Base-by-base conservation (phyloP, 306 rosid species). In the Pterocarpus macrocarpus region DNA sequence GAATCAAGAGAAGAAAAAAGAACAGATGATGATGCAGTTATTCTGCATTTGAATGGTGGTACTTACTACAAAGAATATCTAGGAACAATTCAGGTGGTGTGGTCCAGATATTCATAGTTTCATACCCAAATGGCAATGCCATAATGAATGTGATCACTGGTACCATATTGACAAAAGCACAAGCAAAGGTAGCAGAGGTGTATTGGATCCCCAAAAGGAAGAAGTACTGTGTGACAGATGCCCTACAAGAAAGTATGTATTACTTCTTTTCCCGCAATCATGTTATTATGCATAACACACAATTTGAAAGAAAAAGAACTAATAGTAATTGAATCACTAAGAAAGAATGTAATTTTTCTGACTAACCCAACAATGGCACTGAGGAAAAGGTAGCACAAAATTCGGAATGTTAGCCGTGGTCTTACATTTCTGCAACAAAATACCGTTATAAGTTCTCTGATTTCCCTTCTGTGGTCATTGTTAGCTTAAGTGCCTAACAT, bases 281-380 rank as follows among this genome's bases (percentile, higher is more conserved):
- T 63, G 56, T 22, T 4, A 53, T 58, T 53, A 66, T 16, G 38
- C 53, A 69, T 33, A 65, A 22, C 14, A 75, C 44, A 65, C 55
- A 50, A n/a, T 57, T 28, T 66, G 71, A 6, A 14, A 53, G 7
- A 39, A 66, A 39, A 53, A 45, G 3, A 10, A 30, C 66, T 13
- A 8, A 17, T 41, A 50, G 53, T 50, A 52, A 13, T 33, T 22
- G 63, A 69, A 78, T 43, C 59, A 68, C 49, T 56, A 33, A 41
- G 58, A 55, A 39, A 77, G 45, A 52, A 22, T 17, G 58, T 44
- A 44, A 44, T 59, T 72, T 62, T 49, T n/a, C 41, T 68, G 43
- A 90, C 94, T 81, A 78, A 91, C 97, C 97, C 98, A 64, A 94
- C 83, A 80, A 90, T 72, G 87, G 95, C 97, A 79, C 98, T 94